Evolutionary conservation across 805 yeast genomes (phyloP).

Genomic region (Wickerhamiella vanderwaltii): DNA sequence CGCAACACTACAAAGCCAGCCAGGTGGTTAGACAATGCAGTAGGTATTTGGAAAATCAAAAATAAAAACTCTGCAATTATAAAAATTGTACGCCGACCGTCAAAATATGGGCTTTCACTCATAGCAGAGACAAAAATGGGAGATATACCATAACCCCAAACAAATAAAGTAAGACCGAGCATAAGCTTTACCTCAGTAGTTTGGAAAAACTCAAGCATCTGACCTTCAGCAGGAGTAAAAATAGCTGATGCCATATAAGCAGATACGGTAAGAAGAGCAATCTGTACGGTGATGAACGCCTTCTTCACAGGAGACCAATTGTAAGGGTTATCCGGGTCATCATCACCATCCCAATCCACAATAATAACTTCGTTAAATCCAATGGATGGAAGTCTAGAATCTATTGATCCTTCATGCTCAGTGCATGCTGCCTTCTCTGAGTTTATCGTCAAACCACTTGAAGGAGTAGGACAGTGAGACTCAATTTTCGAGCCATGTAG

Average conservation of each 20-base stretch:
- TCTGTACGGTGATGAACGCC: slow-evolving; percentile 29
- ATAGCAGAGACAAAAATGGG: slow-evolving; percentile 46
- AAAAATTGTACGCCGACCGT: slow-evolving; percentile 41
- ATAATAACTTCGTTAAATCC: slow-evolving; percentile 13
- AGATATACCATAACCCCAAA: slow-evolving; percentile 49
- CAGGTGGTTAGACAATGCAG: slow-evolving; percentile 39
- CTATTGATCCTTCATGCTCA: background rate
- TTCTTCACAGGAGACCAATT: slow-evolving; percentile 43
- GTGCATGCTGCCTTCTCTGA: background rate
- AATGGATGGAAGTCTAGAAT: background rate
- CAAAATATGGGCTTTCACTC: slow-evolving; percentile 36
- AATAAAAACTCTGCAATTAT: slow-evolving; percentile 37
- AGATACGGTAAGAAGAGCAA: slow-evolving; percentile 37
- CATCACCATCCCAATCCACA: slow-evolving; percentile 26
- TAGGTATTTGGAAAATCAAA: slow-evolving; percentile 42
- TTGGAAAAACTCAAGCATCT: slow-evolving; percentile 35
- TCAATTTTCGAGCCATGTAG: too few relatives aligned
- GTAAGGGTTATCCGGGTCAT: slow-evolving; percentile 33
- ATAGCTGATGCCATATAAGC: slow-evolving; percentile 51
- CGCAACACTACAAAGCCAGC: slow-evolving; percentile 41
- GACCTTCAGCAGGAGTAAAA: slow-evolving; percentile 41
- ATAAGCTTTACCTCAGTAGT: slow-evolving; percentile 35
- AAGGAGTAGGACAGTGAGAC: too few relatives aligned
- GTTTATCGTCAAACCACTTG: too few relatives aligned
- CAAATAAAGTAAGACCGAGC: slow-evolving; percentile 43